Evolutionary conservation across 495 filamentous ascomycete species (phyloP), one percentile per base, ranked within the genome.

Genomic region (Neurospora sp.): DNA sequence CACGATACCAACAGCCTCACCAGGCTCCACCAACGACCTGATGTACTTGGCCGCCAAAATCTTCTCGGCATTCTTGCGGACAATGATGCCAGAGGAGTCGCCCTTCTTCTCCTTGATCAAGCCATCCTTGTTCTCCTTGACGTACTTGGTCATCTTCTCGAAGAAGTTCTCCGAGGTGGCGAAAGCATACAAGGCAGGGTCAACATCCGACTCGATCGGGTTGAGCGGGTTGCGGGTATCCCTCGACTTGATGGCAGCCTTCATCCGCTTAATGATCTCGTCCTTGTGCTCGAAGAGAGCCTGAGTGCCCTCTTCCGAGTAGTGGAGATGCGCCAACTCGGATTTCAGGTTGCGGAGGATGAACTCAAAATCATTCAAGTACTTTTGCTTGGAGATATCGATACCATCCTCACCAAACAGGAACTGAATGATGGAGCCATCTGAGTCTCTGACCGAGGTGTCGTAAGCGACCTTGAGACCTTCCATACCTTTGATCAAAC

Each of bases 401-500:
- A 99, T 82, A 48, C 93, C 95, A 80, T 99, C 96, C 83, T 99
- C 96, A 74, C 96, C 96, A 78, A 97, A 99, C 69, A 98, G 80
- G 85, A 98, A 98, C 78, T 99, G 96, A 10, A 99, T 86, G 77
- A 99, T 86, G 7, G 92, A 92, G 36, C 96, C 96, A 81, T 98
- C 96, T 8, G 94, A 90, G 78, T 99, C 96, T 72, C 96, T 87
- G 24, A 99, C 96, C 28, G 94, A 94, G 31, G 90, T 92, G 78
- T 99, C 96, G 80, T 99, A 98, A 75, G 94, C 89, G 0, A 96
- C 93, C 76, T 88, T 91, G 59, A 98, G 83, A 4, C 96, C 96
- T 81, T 99, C 96, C 94, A 99, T 97, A 66, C 95, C 96, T 85
- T 99, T 99, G 83, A 98, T 96, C 76, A 99, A 83, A 87, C 96